phyloP scores from a whole-genome alignment of 2,329 filamentous ascomycete species.

The Diaporthe sp. region DNA sequence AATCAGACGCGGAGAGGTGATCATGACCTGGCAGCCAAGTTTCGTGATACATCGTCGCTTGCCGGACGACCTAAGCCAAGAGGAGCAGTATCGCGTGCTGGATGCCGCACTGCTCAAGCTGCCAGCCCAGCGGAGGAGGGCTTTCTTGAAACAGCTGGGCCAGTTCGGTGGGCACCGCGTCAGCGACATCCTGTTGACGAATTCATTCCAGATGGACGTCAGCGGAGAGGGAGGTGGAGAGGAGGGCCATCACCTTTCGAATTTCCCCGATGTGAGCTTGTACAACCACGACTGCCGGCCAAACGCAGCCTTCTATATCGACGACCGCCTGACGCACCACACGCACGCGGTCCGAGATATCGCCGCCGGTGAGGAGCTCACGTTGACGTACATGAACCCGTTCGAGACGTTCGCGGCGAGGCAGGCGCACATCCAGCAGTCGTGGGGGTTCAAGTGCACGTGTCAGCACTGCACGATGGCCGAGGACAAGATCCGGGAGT shows the following conservation, averaged over 20 bases:
- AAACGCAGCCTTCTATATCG: conserved; percentile 51
- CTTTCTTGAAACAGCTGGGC: conserved; percentile 44
- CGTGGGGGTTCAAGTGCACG: conserved; percentile 54
- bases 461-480: conserved; percentile 50
- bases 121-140: conserved; percentile 40
- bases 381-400: conserved; percentile 54
- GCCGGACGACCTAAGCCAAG: conserved; percentile 43
- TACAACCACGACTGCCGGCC: conserved; percentile 56
- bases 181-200: conserved; percentile 47
- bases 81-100: conserved; percentile 43
- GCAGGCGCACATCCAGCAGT: conserved; percentile 47
- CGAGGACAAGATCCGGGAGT: conserved; percentile 37
- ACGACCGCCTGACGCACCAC: conserved; percentile 50
- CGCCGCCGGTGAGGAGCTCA: conserved; percentile 52
- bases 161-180: conserved; percentile 46
- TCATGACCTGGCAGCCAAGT: conserved; percentile 45
- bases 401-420: conserved; percentile 47
- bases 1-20: conserved; percentile 45
- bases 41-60: conserved; percentile 45
- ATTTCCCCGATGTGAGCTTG: conserved; percentile 52
- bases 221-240: not conserved
- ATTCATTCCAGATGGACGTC: conserved; percentile 46
- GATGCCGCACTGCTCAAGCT: conserved; percentile 45
- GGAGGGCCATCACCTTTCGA: conserved; percentile 33
- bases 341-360: conserved; percentile 51